These are phyloP conservation scores for Zychaea mexicana DNA, from an alignment of 371 early-diverging fungal genomes.

Conservation along the genomic window DNA sequence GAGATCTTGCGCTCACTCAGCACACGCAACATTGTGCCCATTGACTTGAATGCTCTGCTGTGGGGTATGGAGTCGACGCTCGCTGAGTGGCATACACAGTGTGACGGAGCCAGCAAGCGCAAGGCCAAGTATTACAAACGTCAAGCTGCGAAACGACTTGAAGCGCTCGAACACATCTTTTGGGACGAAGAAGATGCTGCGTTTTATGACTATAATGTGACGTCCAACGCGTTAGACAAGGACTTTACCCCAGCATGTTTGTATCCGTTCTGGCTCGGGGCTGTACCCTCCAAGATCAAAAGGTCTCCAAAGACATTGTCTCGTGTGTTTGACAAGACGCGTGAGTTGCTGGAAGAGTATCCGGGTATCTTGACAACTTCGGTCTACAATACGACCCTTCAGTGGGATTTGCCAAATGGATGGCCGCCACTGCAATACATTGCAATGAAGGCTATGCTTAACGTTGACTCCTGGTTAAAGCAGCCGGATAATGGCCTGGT, in stretches of 20 bases:
- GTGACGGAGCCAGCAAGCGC: slow-evolving; percentile 1
- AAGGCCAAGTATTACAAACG: slow-evolving; percentile 31
- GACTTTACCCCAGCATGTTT: slow-evolving; percentile 47
- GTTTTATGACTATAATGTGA: slow-evolving; percentile 63
- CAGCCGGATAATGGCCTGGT: not conserved
- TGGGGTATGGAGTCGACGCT: slow-evolving; percentile 72
- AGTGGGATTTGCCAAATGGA: slow-evolving; percentile 91
- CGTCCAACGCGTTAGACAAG: slow-evolving; percentile 26
- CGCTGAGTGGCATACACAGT: slow-evolving; percentile 41
- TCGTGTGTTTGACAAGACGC: slow-evolving; percentile 36
- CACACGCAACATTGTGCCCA: slow-evolving; percentile 71
- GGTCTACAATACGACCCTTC: slow-evolving; percentile 59
- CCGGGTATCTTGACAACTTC: slow-evolving; percentile 76
- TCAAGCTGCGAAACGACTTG: slow-evolving; percentile 38
- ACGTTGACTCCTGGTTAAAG: slow-evolving; percentile 23
- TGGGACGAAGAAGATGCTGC: slow-evolving; percentile 45
- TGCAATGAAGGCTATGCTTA: slow-evolving; percentile 53
- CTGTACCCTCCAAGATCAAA: slow-evolving; percentile 34
- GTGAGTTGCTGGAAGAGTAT: slow-evolving; percentile 25
- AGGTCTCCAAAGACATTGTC: slow-evolving; percentile 17
- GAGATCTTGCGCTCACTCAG: slow-evolving; percentile 55
- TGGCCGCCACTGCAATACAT: slow-evolving; percentile 75
- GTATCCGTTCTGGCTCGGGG: slow-evolving; percentile 54
- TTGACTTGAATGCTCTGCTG: slow-evolving; percentile 88
- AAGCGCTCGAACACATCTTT: slow-evolving; percentile 52